Conservation (phyloP, 1,139 yeast genomes). For the Sugiyamaella xylanicola region DNA sequence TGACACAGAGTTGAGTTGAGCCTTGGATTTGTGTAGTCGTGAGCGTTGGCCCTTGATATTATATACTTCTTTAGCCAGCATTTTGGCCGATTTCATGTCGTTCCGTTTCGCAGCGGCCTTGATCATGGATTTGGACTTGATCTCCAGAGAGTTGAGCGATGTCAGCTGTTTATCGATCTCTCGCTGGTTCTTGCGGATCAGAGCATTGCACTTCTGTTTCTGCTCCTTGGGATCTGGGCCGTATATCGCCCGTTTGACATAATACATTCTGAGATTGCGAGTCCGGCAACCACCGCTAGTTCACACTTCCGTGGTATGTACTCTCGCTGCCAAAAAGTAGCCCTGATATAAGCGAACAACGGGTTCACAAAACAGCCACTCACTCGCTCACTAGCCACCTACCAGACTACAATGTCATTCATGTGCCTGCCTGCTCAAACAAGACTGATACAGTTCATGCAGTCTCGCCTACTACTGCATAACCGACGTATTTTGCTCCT, state of each 20-base stretch:
- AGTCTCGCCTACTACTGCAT: background rate
- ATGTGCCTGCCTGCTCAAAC: too few relatives aligned
- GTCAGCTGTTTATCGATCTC: constrained; percentile 78
- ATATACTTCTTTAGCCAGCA: constrained; percentile 82
- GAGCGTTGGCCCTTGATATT: constrained; percentile 73
- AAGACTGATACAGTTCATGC: background rate
- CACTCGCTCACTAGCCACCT: too few relatives aligned
- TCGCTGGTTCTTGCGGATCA: constrained; percentile 81
- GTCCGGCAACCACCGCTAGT: too few relatives aligned
- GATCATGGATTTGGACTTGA: constrained; percentile 73
- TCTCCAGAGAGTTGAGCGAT: constrained; percentile 53
- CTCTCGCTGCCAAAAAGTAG: too few relatives aligned
- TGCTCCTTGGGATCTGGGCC: constrained; percentile 97
- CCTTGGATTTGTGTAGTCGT: constrained; percentile 75
- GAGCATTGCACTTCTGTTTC: constrained; percentile 79
- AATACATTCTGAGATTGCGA: constrained; percentile 36
- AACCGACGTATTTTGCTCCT: background rate
- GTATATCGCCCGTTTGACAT: constrained; percentile 78
- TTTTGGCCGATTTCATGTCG: constrained; percentile 71
- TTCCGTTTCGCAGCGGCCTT: constrained; percentile 75
- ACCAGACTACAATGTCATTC: too few relatives aligned
- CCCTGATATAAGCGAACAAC: too few relatives aligned
- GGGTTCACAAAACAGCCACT: too few relatives aligned
- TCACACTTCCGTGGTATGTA: too few relatives aligned
- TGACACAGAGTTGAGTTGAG: constrained; percentile 80